These are phyloP conservation scores for Setomelanomma holmii DNA, from an alignment of 2,329 filamentous ascomycete genomes.

Conservation along the genomic window DNA sequence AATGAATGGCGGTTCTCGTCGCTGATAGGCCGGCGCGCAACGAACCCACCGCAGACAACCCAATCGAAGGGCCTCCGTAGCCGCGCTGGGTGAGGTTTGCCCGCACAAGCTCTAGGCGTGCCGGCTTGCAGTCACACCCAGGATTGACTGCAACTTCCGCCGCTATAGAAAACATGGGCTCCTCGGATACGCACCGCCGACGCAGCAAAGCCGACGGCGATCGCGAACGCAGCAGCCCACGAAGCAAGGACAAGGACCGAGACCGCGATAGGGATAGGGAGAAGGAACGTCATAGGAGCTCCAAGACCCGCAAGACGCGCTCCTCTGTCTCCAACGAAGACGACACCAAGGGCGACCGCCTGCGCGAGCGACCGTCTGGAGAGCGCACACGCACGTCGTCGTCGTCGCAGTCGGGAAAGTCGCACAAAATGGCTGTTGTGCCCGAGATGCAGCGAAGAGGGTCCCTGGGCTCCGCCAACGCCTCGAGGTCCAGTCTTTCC, in stretches of 20 bases:
- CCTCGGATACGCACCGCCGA: conserved; percentile 46
- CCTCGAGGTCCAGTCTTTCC: conserved; percentile 59
- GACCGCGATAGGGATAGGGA: conserved; percentile 26
- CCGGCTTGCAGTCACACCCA: conserved; percentile 28
- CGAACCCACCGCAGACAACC: conserved; percentile 28
- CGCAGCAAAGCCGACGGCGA: conserved; percentile 46
- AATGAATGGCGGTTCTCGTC: conserved; percentile 36
- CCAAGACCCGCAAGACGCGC: conserved; percentile 37
- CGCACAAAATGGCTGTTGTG: conserved; percentile 49
- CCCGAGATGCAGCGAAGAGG: conserved; percentile 57
- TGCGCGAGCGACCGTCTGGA: conserved; percentile 29
- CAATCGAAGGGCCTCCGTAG: conserved; percentile 39
- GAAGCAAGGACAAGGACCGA: conserved; percentile 36
- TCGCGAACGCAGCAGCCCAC: conserved; percentile 33
- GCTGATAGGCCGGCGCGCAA: conserved; percentile 42
- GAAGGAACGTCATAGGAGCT: conserved; percentile 35
- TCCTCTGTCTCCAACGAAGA: conserved; percentile 39
- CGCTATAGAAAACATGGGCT: conserved; percentile 35
- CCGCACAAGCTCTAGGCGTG: conserved; percentile 21
- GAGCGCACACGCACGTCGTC: conserved; percentile 38
- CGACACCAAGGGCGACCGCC: conserved; percentile 24
- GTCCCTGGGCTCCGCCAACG: conserved; percentile 43
- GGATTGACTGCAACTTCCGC: conserved; percentile 23
- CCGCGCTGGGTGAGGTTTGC: conserved; percentile 36
- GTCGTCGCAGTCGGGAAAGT: conserved; percentile 32